A percentile compares a stretch with the other conserved stretches of the same genome.
Evolutionary conservation across 805 yeast genomes (phyloP).

Genomic region (Wickerhamiella parazyma): DNA sequence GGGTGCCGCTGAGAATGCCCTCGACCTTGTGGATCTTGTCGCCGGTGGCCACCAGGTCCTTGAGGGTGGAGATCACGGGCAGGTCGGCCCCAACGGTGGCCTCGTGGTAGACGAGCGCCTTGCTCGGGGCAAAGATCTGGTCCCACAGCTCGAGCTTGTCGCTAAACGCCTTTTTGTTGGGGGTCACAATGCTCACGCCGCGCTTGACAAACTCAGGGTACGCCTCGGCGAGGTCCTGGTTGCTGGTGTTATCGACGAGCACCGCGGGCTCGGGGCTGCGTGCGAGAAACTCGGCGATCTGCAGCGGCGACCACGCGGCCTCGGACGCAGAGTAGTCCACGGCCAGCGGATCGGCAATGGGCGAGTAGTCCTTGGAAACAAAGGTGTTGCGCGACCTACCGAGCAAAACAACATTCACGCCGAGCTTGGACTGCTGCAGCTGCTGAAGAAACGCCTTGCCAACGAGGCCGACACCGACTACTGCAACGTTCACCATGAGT

Average conservation of each 20-base stretch:
- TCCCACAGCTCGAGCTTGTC: conserved; percentile 65
- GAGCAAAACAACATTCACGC: conserved; percentile 65
- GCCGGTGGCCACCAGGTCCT: conserved; percentile 82
- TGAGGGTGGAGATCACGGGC: conserved; percentile 80
- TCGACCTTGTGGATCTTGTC: conserved; percentile 84
- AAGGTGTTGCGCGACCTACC: conserved; percentile 64
- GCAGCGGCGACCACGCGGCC: conserved; percentile 40
- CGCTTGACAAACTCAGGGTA: conserved; percentile 61
- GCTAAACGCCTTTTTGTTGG: conserved; percentile 95
- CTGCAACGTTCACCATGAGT: conserved; percentile 38
- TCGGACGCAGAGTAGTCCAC: conserved; percentile 41
- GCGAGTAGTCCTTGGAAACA: conserved; percentile 52
- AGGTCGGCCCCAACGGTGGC: conserved; percentile 98
- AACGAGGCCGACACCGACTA: conserved; percentile 86
- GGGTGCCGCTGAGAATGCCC: conserved; percentile 93
- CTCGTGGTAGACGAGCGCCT: conserved; percentile 87
- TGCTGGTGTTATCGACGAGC: conserved; percentile 89
- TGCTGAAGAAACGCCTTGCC: conserved; percentile 86
- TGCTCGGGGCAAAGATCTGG: conserved; percentile 43
- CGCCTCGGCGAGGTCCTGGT: conserved; percentile 55
- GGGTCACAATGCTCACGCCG: conserved; percentile 92
- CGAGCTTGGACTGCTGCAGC: conserved; percentile 38
- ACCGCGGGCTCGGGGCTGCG: conserved; percentile 63
- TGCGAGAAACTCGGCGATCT: conserved; percentile 47
- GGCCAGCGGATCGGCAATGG: conserved; percentile 43